These are phyloP conservation scores for Capsicum rhomboideum DNA, from an alignment of 257 asterid species.

Conservation along the genomic window DNA sequence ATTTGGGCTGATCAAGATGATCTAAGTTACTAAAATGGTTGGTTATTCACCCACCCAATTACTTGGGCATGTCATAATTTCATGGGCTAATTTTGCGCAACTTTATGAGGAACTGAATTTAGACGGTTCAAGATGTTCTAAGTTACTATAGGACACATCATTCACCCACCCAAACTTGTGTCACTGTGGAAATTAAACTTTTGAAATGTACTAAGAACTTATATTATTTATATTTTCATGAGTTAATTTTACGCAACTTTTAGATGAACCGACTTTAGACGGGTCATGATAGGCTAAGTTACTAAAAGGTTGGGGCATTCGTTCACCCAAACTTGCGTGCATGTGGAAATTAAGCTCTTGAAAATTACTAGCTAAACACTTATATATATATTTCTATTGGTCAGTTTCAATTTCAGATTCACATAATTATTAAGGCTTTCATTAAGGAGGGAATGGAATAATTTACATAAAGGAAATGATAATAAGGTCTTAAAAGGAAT, in stretches of 20 bases:
- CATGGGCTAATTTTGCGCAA: too few species aligned
- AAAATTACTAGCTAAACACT: not conserved
- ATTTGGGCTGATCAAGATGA: not conserved
- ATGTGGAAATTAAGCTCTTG: not conserved
- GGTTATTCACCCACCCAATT: not conserved
- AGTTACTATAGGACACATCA: too few species aligned
- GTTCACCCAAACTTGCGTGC: not conserved
- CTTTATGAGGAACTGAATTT: too few species aligned
- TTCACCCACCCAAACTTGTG: too few species aligned
- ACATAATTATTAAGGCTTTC: not conserved
- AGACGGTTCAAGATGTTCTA: too few species aligned
- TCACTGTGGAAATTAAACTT: too few species aligned
- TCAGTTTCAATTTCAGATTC: too few species aligned
- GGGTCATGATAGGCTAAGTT: not conserved
- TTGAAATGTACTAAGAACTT: too few species aligned
- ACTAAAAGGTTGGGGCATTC: not conserved
- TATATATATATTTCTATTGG: too few species aligned
- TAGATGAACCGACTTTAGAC: not conserved
- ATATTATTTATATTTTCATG: too few species aligned
- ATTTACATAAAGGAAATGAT: too few species aligned
- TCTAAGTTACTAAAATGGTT: not conserved
- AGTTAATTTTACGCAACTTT: not conserved
- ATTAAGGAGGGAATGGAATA: not conserved
- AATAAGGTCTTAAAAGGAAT: too few species aligned
- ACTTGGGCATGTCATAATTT: not conserved